These are phyloP conservation scores for Aschersonia sp. DNA, from an alignment of 2,329 filamentous ascomycete species.

Conservation along the genomic window DNA sequence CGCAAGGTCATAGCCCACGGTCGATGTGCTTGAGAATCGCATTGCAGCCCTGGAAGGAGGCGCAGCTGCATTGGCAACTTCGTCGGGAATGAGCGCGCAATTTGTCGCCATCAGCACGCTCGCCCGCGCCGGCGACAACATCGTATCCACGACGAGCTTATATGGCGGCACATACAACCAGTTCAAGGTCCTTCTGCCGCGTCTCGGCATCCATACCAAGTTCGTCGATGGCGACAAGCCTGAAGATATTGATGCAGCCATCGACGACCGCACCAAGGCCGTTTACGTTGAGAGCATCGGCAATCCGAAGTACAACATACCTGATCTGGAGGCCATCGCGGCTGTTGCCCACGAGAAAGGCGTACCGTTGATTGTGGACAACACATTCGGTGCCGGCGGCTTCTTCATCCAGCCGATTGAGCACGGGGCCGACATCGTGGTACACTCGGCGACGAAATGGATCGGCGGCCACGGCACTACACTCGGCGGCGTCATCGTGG, in stretches of 20 bases:
- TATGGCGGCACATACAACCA: constrained; percentile 97
- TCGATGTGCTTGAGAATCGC: constrained; percentile 92
- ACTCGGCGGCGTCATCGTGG: constrained; percentile 73
- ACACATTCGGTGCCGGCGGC: constrained; percentile 88
- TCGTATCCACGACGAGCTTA: constrained; percentile 77
- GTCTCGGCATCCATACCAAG: constrained; percentile 78
- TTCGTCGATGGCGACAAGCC: constrained; percentile 72
- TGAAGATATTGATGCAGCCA: constrained; percentile 64
- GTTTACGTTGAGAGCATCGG: constrained; percentile 87
- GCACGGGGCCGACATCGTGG: constrained; percentile 84
- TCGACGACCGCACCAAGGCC: constrained; percentile 88
- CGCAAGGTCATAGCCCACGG: constrained; percentile 50
- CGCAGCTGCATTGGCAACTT: constrained; percentile 67
- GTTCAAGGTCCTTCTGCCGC: constrained; percentile 78
- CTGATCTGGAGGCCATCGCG: constrained; percentile 77
- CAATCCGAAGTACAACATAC: constrained; percentile 87
- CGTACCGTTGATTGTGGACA: constrained; percentile 63
- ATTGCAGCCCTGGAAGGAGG: constrained; percentile 93
- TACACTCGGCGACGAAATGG: constrained; percentile 94
- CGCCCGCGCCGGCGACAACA: constrained; percentile 84
- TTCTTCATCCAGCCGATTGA: constrained; percentile 80
- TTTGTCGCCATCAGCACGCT: constrained; percentile 80
- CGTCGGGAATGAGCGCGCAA: constrained; percentile 82
- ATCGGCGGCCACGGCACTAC: constrained; percentile 93
- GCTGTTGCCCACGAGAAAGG: constrained; percentile 60